phyloP scores from a whole-genome alignment of 2,329 filamentous ascomycete genomes.

The Talaromyces rugulosus region DNA sequence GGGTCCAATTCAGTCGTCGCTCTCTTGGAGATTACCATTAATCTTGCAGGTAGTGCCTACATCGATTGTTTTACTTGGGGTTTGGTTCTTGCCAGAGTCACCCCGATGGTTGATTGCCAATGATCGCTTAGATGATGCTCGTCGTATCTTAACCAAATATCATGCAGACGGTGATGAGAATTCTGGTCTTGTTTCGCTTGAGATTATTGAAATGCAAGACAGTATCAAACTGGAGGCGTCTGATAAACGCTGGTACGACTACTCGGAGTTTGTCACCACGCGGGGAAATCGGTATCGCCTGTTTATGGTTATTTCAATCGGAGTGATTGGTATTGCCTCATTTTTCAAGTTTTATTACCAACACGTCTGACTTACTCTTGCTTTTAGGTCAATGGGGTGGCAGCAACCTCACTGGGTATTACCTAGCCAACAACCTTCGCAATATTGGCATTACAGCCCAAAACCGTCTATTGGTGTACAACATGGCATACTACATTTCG shows the following conservation, averaged over 20 bases:
- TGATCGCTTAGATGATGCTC: constrained; percentile 54
- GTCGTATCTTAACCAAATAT: constrained; percentile 53
- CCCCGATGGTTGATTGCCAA: constrained; percentile 35
- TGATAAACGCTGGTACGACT: constrained; percentile 60
- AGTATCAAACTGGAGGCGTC: constrained; percentile 26
- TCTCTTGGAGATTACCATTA: constrained; percentile 2
- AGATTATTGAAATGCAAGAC: constrained; percentile 29
- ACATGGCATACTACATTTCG: constrained; percentile 1
- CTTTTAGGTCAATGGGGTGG: constrained; percentile 3
- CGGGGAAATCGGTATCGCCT: constrained; percentile 21
- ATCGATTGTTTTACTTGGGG: background rate
- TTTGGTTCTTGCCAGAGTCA: constrained; percentile 4
- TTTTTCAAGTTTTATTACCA: background rate
- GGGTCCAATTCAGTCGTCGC: background rate
- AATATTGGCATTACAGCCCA: constrained; percentile 7
- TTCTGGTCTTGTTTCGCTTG: constrained; percentile 25
- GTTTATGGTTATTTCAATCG: background rate
- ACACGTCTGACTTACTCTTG: background rate
- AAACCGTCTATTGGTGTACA: background rate
- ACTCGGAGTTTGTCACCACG: constrained; percentile 50
- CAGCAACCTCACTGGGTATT: constrained; percentile 2
- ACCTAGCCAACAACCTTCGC: constrained; percentile 2
- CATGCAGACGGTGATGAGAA: constrained; percentile 48
- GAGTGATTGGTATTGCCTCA: background rate
- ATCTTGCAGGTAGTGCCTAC: constrained; percentile 4